Evolutionary conservation across 164 flowering plant species (phyloP).

Genomic region (Chimonanthus praecox): DNA sequence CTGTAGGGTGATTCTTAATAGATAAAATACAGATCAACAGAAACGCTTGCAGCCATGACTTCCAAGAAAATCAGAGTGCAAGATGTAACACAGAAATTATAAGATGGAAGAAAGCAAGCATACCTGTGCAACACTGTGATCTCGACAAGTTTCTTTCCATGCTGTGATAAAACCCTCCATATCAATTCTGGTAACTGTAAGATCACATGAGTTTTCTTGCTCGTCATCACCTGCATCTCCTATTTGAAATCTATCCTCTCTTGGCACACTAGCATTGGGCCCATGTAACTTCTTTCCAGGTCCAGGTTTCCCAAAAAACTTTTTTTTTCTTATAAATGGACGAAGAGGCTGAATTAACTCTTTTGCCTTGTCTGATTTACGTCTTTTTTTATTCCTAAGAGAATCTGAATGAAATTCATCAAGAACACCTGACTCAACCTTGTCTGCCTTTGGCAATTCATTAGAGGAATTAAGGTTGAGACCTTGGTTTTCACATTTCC

Average conservation of each 20-base stretch:
- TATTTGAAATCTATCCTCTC: constrained; percentile 1
- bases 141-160: constrained; percentile 77
- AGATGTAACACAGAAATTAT: neutral
- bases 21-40: neutral
- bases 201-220: constrained; percentile 10
- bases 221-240: constrained; percentile 3
- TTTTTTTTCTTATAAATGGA: neutral
- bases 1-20: too few species aligned
- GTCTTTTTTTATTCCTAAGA: neutral
- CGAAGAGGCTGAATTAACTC: neutral
- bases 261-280: neutral
- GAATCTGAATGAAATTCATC: neutral
- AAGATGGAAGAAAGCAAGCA: constrained; percentile 6
- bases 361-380: neutral
- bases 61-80: neutral
- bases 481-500: constrained; percentile 31
- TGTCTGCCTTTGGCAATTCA: constrained; percentile 25
- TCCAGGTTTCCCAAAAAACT: neutral
- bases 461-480: constrained; percentile 9
- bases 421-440: constrained; percentile 7
- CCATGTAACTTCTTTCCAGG: constrained; percentile 1
- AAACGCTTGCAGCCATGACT: neutral
- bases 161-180: constrained; percentile 53
- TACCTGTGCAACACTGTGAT: constrained; percentile 49
- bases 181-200: constrained; percentile 22